Conservation (phyloP, 805 yeast species). For the Sugiyamaella americana region DNA sequence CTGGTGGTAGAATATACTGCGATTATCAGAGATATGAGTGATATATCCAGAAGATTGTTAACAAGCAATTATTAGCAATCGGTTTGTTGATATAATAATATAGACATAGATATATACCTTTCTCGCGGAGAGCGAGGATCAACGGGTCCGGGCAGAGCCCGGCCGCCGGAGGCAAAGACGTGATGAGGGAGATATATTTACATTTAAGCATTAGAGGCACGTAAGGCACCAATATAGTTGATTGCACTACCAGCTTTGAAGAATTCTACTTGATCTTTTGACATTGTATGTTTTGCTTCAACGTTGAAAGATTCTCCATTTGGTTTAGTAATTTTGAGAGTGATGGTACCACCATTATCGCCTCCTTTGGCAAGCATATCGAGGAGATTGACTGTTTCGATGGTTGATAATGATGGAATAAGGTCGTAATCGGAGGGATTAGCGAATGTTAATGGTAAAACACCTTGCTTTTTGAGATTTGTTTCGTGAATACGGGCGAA, state of each 20-base stretch:
- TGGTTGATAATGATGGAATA: conserved; percentile 66
- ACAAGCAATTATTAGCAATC: too few relatives aligned
- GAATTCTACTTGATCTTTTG: conserved; percentile 90
- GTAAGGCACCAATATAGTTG: conserved; percentile 62
- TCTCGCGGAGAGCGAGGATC: too few relatives aligned
- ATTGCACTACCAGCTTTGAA: conserved; percentile 98
- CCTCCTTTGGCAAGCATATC: conserved; percentile 80
- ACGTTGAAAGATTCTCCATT: conserved; percentile 67
- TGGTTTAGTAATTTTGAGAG: conserved; percentile 62
- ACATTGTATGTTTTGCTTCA: conserved; percentile 90
- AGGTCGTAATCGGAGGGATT: conserved; percentile 83
- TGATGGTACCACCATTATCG: conserved; percentile 76
- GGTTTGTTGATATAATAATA: too few relatives aligned
- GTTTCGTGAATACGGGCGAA: conserved; percentile 99
- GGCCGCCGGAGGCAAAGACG: too few relatives aligned
- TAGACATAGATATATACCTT: too few relatives aligned
- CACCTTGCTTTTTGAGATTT: conserved; percentile 95
- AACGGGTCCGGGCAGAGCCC: too few relatives aligned
- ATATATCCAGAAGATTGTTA: too few relatives aligned
- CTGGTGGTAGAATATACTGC: too few relatives aligned
- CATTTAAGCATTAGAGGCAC: not conserved
- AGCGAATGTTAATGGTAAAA: conserved; percentile 90
- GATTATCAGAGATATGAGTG: too few relatives aligned
- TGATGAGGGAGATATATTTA: too few relatives aligned
- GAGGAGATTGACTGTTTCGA: conserved; percentile 65